phyloP scores from a whole-genome alignment of 352 stramenopile species.

The Thalassiosira mediterranea region DNA sequence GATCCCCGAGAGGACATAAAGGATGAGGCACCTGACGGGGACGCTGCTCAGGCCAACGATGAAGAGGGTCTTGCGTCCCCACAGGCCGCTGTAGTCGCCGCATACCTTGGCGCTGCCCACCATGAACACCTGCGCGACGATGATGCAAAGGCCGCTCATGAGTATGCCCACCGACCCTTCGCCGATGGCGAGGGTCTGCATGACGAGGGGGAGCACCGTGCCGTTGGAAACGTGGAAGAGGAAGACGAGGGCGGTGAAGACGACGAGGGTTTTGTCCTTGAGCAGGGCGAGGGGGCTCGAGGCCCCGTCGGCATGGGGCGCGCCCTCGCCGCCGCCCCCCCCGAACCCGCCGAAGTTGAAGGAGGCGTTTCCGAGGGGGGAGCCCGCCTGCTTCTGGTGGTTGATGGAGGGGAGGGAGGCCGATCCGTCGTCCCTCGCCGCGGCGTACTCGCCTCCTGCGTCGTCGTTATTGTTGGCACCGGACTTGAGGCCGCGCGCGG shows the following conservation, averaged over 20 bases:
- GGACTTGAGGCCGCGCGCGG: slow-evolving; percentile 63
- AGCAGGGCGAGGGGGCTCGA: slow-evolving; percentile 65
- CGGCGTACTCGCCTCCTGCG: neutral
- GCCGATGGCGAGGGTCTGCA: slow-evolving; percentile 79
- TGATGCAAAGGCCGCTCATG: slow-evolving; percentile 80
- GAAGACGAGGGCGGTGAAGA: slow-evolving; percentile 61
- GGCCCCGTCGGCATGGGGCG: slow-evolving; percentile 4
- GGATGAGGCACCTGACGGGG: slow-evolving; percentile 71
- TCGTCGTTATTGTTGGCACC: neutral
- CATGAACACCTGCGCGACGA: slow-evolving; percentile 81
- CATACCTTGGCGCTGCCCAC: slow-evolving; percentile 71
- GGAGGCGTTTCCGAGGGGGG: slow-evolving; percentile 35
- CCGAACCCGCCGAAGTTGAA: slow-evolving; percentile 57
- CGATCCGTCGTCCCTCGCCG: slow-evolving; percentile 4
- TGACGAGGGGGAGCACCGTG: slow-evolving; percentile 79
- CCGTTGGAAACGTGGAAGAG: slow-evolving; percentile 78
- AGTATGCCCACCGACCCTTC: slow-evolving; percentile 67
- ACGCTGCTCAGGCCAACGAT: slow-evolving; percentile 77
- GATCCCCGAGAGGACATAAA: slow-evolving; percentile 58
- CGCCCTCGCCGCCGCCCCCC: neutral
- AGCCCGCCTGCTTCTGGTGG: slow-evolving; percentile 15
- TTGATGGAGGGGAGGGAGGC: neutral
- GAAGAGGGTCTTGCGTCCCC: slow-evolving; percentile 76
- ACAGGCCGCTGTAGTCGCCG: slow-evolving; percentile 74
- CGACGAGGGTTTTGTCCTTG: slow-evolving; percentile 72